These are phyloP conservation scores for Tricholoma matsutake DNA, from an alignment of 768 basidiomycete species.

Conservation along the genomic window DNA sequence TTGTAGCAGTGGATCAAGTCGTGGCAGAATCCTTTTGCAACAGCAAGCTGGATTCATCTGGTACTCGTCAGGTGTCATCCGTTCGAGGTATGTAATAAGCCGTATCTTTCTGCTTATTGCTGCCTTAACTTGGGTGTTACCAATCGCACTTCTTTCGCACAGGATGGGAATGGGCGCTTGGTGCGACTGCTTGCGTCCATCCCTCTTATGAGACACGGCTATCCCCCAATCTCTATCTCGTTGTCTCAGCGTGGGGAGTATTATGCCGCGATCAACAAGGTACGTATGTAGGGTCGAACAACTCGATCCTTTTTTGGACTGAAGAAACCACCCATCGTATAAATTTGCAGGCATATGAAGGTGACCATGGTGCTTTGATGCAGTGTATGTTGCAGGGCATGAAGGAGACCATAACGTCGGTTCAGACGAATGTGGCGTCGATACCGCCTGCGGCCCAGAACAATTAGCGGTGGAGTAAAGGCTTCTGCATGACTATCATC, in stretches of 20 bases:
- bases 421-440: background rate
- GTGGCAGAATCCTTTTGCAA: constrained; percentile 29
- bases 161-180: constrained; percentile 32
- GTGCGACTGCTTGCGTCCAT: constrained; percentile 29
- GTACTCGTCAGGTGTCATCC: constrained; percentile 28
- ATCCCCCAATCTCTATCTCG: constrained; percentile 27
- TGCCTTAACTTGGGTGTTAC: background rate
- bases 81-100: constrained; percentile 24
- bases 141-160: background rate
- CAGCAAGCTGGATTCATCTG: constrained; percentile 30
- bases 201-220: constrained; percentile 27
- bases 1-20: constrained; percentile 23
- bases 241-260: constrained; percentile 23
- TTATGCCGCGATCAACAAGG: constrained; percentile 23
- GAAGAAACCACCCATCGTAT: constrained; percentile 1
- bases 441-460: background rate
- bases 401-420: constrained; percentile 18
- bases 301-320: background rate
- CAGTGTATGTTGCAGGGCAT: constrained; percentile 23
- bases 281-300: constrained; percentile 8
- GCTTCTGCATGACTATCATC: background rate
- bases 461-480: background rate
- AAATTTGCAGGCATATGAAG: constrained; percentile 18
- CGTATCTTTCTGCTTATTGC: background rate
- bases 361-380: constrained; percentile 20